Conservation (phyloP, 306 rosid species). For the Fragaria ananassa region DNA sequence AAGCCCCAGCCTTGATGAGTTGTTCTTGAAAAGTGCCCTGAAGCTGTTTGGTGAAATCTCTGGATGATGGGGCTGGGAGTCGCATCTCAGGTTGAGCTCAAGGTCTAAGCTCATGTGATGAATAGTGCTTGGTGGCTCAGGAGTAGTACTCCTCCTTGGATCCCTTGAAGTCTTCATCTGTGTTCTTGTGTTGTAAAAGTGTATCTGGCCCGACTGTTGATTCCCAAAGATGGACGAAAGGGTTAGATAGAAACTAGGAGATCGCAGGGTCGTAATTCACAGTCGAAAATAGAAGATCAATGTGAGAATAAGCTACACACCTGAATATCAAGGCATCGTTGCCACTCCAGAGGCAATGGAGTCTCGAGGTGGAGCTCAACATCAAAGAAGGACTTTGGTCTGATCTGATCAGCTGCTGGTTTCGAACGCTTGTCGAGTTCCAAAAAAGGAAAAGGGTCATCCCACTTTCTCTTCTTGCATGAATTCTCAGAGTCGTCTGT, state of each 20-base stretch:
- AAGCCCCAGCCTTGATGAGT: slow-evolving; percentile 46
- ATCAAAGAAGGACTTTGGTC: slow-evolving; percentile 36
- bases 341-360: slow-evolving; percentile 70
- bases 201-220: slow-evolving; percentile 74
- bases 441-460: slow-evolving; percentile 23
- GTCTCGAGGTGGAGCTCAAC: slow-evolving; percentile 56
- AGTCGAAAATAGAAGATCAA: neutral
- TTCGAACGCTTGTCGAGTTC: slow-evolving; percentile 40
- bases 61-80: slow-evolving; percentile 11
- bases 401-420: slow-evolving; percentile 19
- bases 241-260: neutral
- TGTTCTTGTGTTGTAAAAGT: slow-evolving; percentile 63
- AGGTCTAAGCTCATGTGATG: slow-evolving; percentile 67
- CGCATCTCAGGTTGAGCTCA: slow-evolving; percentile 62
- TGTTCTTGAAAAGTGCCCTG: slow-evolving; percentile 5
- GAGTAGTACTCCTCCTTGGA: slow-evolving; percentile 38
- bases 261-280: neutral
- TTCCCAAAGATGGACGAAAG: neutral
- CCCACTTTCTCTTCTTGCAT: slow-evolving; percentile 67
- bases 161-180: slow-evolving; percentile 46
- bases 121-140: slow-evolving; percentile 19
- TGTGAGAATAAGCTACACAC: slow-evolving; percentile 26
- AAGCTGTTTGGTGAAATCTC: slow-evolving; percentile 3
- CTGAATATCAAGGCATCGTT: slow-evolving; percentile 71
- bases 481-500: slow-evolving; percentile 47